A percentile compares a stretch with the other conserved stretches of the same genome.
phyloP scores from a whole-genome alignment of 148 eudicot genomes.

The Limonium bicolor region DNA sequence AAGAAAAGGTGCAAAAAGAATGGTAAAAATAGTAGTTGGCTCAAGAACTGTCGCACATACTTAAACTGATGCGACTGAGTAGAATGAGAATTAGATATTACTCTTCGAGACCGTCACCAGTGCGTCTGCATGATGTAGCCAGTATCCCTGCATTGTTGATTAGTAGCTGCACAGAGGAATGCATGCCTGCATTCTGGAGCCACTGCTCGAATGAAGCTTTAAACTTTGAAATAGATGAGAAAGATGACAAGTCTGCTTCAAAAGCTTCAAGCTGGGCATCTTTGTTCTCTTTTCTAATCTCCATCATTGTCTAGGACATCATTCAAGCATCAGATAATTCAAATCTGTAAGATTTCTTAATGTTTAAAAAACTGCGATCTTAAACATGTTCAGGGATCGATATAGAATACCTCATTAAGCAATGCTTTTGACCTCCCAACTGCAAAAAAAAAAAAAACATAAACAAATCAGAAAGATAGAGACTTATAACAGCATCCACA shows the following conservation, averaged over 20 bases:
- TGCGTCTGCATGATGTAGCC: conserved; percentile 55
- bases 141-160: conserved; percentile 92
- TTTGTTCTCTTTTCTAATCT: conserved; percentile 27
- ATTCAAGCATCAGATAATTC: background rate
- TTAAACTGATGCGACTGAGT: too few relatives aligned
- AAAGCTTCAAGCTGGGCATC: conserved; percentile 59
- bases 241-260: conserved; percentile 64
- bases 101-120: conserved; percentile 65
- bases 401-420: conserved; percentile 48
- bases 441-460: conserved; percentile 45
- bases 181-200: conserved; percentile 57
- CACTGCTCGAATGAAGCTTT: conserved; percentile 45
- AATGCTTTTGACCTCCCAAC: conserved; percentile 56
- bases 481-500: too few relatives aligned
- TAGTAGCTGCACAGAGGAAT: conserved; percentile 71
- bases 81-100: conserved; percentile 15
- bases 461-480: too few relatives aligned
- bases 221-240: conserved; percentile 58
- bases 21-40: too few relatives aligned
- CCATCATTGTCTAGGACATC: conserved; percentile 38
- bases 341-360: background rate
- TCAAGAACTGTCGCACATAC: too few relatives aligned
- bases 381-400: conserved; percentile 4
- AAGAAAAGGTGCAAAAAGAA: too few relatives aligned
- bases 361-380: background rate